Evolutionary conservation across 805 yeast species (phyloP).

Genomic region (Wickerhamiella domercqiae): DNA sequence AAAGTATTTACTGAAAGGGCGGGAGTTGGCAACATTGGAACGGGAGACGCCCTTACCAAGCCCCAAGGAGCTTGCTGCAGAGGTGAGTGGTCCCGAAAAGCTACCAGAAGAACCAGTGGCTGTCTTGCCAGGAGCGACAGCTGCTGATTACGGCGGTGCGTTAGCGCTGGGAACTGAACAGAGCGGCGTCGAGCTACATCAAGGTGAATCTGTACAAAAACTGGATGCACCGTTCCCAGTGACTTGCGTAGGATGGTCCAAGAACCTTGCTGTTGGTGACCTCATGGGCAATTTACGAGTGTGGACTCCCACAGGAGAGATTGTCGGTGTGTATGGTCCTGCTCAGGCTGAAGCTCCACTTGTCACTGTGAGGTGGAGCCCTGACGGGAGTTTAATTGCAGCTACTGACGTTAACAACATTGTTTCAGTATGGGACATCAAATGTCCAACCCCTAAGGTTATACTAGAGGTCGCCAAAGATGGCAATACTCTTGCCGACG

Average conservation of each 20-base stretch:
- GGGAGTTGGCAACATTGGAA: constrained; percentile 60
- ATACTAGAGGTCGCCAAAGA: constrained; percentile 9
- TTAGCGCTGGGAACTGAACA: background rate
- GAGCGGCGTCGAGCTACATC: background rate
- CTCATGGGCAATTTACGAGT: constrained; percentile 59
- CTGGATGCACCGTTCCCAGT: constrained; percentile 3
- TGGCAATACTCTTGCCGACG: constrained; percentile 24
- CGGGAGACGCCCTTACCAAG: background rate
- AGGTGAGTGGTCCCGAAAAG: background rate
- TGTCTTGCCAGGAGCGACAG: background rate
- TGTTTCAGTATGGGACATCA: constrained; percentile 51
- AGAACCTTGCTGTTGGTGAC: constrained; percentile 41
- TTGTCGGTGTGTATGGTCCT: background rate
- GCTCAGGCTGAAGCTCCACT: constrained; percentile 31
- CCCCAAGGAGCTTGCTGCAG: background rate
- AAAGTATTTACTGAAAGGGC: constrained; percentile 70
- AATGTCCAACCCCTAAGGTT: constrained; percentile 25
- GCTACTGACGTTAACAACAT: constrained; percentile 44
- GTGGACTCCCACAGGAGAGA: constrained; percentile 56
- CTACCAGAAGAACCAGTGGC: background rate
- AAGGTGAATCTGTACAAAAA: background rate
- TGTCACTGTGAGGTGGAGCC: constrained; percentile 44
- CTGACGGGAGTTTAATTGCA: constrained; percentile 36
- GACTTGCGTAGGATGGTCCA: constrained; percentile 8
- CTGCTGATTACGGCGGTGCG: background rate